Base-by-base conservation (phyloP, 768 basidiomycete genomes). In the Mycena albidolilacea region DNA sequence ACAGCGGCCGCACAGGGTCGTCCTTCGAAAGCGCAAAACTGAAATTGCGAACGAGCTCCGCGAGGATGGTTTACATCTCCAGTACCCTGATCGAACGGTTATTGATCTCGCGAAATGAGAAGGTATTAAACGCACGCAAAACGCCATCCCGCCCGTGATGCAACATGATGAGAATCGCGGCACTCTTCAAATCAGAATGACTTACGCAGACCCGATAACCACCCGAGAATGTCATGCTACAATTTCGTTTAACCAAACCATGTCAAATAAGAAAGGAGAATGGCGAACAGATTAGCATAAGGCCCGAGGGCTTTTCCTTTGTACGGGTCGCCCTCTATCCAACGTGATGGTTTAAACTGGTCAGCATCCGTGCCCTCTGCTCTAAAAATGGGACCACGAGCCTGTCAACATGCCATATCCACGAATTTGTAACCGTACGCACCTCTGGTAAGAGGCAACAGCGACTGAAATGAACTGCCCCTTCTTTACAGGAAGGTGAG, bases 281-380 rank as follows among this genome's bases (percentile, higher is more conserved):
- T 8, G 8, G 37, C 67, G 15, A 35, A 75, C 74, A 75, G 70
- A n/a, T 71, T 54, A 19, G 70, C 70, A 62, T 75, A 75, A 7
- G 74, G 74, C 12, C 74, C 74, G 41, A 75, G 21, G 0, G 70
- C 62, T 30, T 68, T 61, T 6, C 74, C 74, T 59, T 55, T 65
- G 38, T 50, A 69, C 5, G 74, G 67, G 15, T 70, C 38, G 37
- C 80, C 80, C 23, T 78, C 71, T 14, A 87, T 77, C 87, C 87
- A 88, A 37, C 87, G 82, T 63, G 86, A 86, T 6, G 87, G 86
- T n/a, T 82, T 77, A 77, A 84, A 89, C 46, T 77, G 76, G 39
- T 82, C 78, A 19, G 86, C 81, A 61, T 87, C 85, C 14, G 79
- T 41, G 21, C 87, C 71, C 48, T 75, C 50, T 38, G 61, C 7